Percentiles rank a stretch among this genome's conserved stretches.
Evolutionary conservation across 192 early-diverging fungal species (phyloP).

Genomic region (Coemansia sp.): DNA sequence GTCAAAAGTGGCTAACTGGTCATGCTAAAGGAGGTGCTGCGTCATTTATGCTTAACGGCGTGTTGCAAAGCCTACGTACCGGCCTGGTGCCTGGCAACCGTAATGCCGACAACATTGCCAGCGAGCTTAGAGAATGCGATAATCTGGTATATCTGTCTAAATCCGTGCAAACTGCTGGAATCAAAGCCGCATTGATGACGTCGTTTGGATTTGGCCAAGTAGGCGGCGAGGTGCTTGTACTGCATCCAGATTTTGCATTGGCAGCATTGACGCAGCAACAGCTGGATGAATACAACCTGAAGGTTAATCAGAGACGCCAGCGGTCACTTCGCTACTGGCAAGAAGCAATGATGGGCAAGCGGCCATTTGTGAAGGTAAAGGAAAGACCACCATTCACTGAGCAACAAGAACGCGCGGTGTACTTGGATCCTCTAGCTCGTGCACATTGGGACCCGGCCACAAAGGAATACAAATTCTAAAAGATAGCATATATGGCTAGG

Average conservation of each 20-base stretch:
- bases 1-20: conserved; percentile 91
- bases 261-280: conserved; percentile 11
- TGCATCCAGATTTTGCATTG: conserved; percentile 67
- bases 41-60: conserved; percentile 91
- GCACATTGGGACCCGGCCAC: conserved; percentile 12
- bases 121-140: conserved; percentile 68
- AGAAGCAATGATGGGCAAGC: conserved; percentile 30
- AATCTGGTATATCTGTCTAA: conserved; percentile 76
- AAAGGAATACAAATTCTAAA: conserved; percentile 15
- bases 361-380: conserved; percentile 36
- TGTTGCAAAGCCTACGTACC: conserved; percentile 76
- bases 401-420: conserved; percentile 22
- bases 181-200: conserved; percentile 64
- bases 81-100: conserved; percentile 90
- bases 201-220: conserved; percentile 71
- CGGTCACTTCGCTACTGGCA: conserved; percentile 23
- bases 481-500: too few relatives aligned
- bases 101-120: conserved; percentile 57
- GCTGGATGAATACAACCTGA: conserved; percentile 20
- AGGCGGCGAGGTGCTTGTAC: conserved; percentile 62
- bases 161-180: conserved; percentile 62
- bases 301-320: conserved; percentile 2
- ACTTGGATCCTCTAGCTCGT: conserved; percentile 17
- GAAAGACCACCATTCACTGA: conserved; percentile 14
- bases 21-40: conserved; percentile 90